Evolutionary conservation across 2,329 filamentous ascomycete genomes (phyloP).

Genomic region (Sarocladium kiliense): DNA sequence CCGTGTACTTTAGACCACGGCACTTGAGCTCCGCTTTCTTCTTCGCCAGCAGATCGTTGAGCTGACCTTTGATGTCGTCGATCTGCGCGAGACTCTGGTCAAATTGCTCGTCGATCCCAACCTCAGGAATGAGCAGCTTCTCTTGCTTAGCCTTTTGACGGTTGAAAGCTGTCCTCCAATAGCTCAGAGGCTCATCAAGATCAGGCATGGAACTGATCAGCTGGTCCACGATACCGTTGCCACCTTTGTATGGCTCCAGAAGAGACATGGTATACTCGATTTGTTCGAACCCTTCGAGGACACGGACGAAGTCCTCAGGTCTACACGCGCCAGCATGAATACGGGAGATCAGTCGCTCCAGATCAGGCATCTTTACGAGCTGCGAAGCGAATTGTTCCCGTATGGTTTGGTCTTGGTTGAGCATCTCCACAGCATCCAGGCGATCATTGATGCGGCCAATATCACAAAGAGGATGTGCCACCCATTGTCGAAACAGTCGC

Average conservation of each 20-base stretch:
- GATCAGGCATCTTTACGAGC: constrained; percentile 84
- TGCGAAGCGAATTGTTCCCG: constrained; percentile 86
- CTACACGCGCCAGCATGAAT: constrained; percentile 90
- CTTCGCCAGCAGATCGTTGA: constrained; percentile 65
- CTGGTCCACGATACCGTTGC: constrained; percentile 77
- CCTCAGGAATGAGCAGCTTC: constrained; percentile 78
- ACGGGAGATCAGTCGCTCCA: constrained; percentile 89
- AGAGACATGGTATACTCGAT: constrained; percentile 92
- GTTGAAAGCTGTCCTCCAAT: constrained; percentile 92
- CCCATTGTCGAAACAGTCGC: constrained; percentile 91
- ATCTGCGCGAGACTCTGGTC: constrained; percentile 77
- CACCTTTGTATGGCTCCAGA: constrained; percentile 67
- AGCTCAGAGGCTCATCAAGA: constrained; percentile 65
- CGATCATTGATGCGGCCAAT: constrained; percentile 85
- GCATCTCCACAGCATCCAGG: constrained; percentile 86
- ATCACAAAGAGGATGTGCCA: constrained; percentile 90
- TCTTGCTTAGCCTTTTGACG: constrained; percentile 71
- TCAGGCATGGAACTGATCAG: constrained; percentile 84
- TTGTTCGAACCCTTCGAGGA: constrained; percentile 94
- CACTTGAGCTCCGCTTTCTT: constrained; percentile 71
- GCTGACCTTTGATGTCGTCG: constrained; percentile 65
- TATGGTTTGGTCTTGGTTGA: constrained; percentile 76
- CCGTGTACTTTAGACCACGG: constrained; percentile 66
- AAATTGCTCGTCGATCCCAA: constrained; percentile 86
- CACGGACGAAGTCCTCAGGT: constrained; percentile 86